A percentile compares a stretch with the other conserved stretches of the same genome.
Evolutionary conservation across 371 early-diverging fungal species (phyloP).

Genomic region (Mucor mucedo): DNA sequence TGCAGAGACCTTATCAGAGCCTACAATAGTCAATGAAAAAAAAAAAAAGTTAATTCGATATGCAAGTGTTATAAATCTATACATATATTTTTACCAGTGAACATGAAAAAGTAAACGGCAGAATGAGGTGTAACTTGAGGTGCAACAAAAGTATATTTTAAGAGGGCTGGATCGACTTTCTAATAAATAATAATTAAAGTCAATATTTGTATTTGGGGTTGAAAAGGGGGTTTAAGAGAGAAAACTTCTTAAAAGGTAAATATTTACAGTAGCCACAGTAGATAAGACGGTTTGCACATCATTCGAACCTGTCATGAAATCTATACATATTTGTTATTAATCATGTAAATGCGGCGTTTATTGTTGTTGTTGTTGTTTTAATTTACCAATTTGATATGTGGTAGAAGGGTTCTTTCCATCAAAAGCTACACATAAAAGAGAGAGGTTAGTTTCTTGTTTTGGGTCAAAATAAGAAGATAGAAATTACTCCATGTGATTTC

Average conservation of each 20-base stretch:
- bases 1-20: constrained; percentile 35
- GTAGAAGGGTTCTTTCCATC: constrained; percentile 27
- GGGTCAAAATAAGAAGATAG: background rate
- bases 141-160: constrained; percentile 28
- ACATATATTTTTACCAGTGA: constrained; percentile 32
- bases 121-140: constrained; percentile 48
- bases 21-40: too few species aligned
- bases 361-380: background rate
- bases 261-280: constrained; percentile 41
- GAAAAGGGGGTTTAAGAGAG: background rate
- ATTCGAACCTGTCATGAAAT: constrained; percentile 52
- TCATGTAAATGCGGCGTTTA: too few species aligned
- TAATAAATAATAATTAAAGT: constrained; percentile 16
- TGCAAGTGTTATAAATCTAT: background rate
- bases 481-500: constrained; percentile 51
- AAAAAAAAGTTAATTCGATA: background rate
- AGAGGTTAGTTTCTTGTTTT: background rate
- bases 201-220: background rate
- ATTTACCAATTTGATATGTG: constrained; percentile 30
- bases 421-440: constrained; percentile 18
- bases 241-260: too few species aligned
- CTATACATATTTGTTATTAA: constrained; percentile 15
- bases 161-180: constrained; percentile 18
- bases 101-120: constrained; percentile 56
- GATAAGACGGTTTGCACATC: constrained; percentile 30